A percentile compares a stretch with the other conserved stretches of the same genome.
These are phyloP conservation scores for Lolium rigidum DNA, from an alignment of 176 grass and related monocot genomes.

Conservation along the genomic window DNA sequence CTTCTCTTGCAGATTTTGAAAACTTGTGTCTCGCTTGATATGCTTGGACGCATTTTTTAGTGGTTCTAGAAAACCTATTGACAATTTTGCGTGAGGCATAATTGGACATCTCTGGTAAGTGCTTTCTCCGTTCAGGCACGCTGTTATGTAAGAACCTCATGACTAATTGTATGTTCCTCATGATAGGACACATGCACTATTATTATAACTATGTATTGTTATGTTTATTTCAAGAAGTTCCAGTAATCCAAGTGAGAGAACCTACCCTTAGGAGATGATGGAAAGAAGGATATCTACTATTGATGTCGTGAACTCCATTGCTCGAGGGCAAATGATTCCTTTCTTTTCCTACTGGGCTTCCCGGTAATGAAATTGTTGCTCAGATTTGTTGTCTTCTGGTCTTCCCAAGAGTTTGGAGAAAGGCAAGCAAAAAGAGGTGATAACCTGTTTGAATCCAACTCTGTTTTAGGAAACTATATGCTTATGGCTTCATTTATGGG, in stretches of 20 bases:
- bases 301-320: conserved; percentile 99
- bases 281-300: conserved; percentile 98
- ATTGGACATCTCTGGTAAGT: conserved; percentile 95
- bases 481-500: too few relatives aligned
- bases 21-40: conserved; percentile 95
- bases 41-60: conserved; percentile 99
- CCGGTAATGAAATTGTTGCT: conserved; percentile 54
- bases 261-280: conserved; percentile 97
- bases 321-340: conserved; percentile 95
- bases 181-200: not conserved
- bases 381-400: conserved; percentile 98
- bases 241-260: conserved; percentile 98
- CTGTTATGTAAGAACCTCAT: not conserved
- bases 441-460: not conserved
- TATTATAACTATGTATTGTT: not conserved
- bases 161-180: not conserved
- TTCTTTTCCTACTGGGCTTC: too few relatives aligned
- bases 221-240: conserved; percentile 77
- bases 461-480: too few relatives aligned
- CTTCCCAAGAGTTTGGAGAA: conserved; percentile 72
- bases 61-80: conserved; percentile 98
- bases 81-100: conserved; percentile 97
- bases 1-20: conserved; percentile 75
- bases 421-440: conserved; percentile 52
- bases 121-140: conserved; percentile 37